Evolutionary conservation across 768 basidiomycete species (phyloP), one percentile per base, ranked within the genome.

Genomic region (Leccinum olivaceopallidum): DNA sequence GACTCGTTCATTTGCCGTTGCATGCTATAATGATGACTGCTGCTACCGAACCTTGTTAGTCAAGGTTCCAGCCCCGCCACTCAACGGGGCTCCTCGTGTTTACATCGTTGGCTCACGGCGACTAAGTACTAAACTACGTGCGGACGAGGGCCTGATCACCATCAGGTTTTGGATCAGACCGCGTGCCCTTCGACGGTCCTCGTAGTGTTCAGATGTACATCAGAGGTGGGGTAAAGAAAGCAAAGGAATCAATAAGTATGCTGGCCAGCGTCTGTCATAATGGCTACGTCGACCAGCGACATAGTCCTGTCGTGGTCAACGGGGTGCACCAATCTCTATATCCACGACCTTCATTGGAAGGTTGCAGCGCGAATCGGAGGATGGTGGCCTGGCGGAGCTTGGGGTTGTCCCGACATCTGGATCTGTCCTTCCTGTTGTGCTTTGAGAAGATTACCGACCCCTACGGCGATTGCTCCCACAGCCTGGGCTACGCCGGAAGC

Each of bases 401-500:
- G 65, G 0, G 56, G 0, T 47, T 70, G 66, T 20, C 63, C 71
- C 10, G 73, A 67, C 22, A 71, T 36, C 39, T 75, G 65, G 13
- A 75, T 13, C n/a, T 74, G 73, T 14, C 74, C 70, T 51, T 82
- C 80, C 30, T 82, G 80, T 30, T 79, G 75, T 2, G 81, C 77
- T 69, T 83, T 81, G 57, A 85, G 73, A 72, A 80, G 72, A 37
- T 79, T 82, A 1, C 90, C 90, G 34, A 92, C 76, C 3, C 90
- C 89, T 4, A 92, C 82, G 2, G 89, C 90, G 60, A 92, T 85
- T 1, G 89, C 89, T 10, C 90, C 90, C 26, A 89, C 85, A 1
- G 90, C 90, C 64, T 92, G 90, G 14, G 84, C 88, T 14, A 90
- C 86, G 13, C 85, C 81, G 16, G 88, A 83, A 10, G 90, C 90